A percentile compares a stretch with the other conserved stretches of the same genome.
Conservation (phyloP, 2,329 filamentous ascomycete species). For the Neofusicoccum kwambonambiense region DNA sequence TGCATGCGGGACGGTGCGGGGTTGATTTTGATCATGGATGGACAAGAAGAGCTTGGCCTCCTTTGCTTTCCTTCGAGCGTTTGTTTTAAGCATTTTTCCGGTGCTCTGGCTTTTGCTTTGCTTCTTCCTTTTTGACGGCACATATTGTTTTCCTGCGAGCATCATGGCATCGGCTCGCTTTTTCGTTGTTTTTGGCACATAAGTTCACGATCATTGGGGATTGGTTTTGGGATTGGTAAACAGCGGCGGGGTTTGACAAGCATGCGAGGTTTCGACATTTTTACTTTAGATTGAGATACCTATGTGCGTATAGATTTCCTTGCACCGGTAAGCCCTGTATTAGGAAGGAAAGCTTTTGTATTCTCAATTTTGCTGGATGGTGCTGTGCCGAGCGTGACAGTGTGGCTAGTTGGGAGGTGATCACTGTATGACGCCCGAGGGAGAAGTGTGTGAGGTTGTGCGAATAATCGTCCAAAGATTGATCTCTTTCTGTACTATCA, state of each 20-base stretch:
- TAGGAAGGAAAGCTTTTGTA: no score
- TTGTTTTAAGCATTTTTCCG: neutral
- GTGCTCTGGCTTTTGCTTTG: neutral
- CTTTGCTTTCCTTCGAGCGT: neutral
- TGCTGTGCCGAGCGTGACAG: no score
- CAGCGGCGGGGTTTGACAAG: neutral
- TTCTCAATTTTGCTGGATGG: no score
- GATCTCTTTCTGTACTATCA: no score
- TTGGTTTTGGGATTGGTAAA: neutral
- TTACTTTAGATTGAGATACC: conserved; percentile 10
- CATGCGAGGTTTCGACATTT: neutral
- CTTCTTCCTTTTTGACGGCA: neutral
- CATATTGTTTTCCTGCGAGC: neutral
- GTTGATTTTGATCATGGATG: neutral
- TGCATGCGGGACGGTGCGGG: neutral
- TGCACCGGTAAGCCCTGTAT: neutral
- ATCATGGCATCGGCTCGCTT: neutral
- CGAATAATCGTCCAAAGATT: no score
- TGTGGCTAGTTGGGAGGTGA: no score
- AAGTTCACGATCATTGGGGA: neutral
- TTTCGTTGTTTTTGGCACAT: neutral
- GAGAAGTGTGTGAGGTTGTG: no score
- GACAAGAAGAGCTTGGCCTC: neutral
- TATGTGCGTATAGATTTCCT: conserved; percentile 10
- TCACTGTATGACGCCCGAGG: no score